Conservation (phyloP, 257 asterid species). For the Thymus quinquecostatus region DNA sequence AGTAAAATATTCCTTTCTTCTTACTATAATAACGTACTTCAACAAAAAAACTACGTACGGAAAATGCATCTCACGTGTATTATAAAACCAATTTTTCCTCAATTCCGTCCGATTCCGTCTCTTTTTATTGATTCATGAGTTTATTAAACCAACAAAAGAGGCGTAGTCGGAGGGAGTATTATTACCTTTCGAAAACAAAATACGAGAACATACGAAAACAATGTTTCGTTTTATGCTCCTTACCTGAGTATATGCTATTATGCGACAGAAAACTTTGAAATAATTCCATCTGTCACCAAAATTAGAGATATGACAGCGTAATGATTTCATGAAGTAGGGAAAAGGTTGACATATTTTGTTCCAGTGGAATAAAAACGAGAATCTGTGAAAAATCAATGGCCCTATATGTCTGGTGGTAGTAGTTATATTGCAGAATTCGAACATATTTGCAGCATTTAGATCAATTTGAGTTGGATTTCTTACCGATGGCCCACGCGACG, state of each 20-base stretch:
- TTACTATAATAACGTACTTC: background rate
- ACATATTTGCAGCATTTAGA: conserved; percentile 10
- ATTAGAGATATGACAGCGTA: conserved; percentile 1
- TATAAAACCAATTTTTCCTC: too few relatives aligned
- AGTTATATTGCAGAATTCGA: conserved; percentile 15
- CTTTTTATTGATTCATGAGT: background rate
- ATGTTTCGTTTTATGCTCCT: background rate
- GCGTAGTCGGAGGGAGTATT: too few relatives aligned
- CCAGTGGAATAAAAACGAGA: conserved; percentile 15
- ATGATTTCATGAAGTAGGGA: too few relatives aligned
- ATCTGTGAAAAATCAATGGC: background rate
- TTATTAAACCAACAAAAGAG: too few relatives aligned
- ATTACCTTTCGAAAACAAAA: background rate
- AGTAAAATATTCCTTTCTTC: conserved; percentile 41
- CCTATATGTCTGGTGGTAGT: conserved; percentile 12
- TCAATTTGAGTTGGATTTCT: conserved; percentile 21
- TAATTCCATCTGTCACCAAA: conserved; percentile 22
- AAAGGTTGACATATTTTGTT: conserved; percentile 18
- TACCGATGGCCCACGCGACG: conserved; percentile 25
- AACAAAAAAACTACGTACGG: background rate
- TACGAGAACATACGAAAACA: background rate
- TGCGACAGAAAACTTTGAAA: background rate
- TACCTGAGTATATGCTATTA: conserved; percentile 19
- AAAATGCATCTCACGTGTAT: background rate
- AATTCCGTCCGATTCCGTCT: background rate